Evolutionary conservation across 441 rosid species (phyloP).

Genomic region (Omphalea diandra): DNA sequence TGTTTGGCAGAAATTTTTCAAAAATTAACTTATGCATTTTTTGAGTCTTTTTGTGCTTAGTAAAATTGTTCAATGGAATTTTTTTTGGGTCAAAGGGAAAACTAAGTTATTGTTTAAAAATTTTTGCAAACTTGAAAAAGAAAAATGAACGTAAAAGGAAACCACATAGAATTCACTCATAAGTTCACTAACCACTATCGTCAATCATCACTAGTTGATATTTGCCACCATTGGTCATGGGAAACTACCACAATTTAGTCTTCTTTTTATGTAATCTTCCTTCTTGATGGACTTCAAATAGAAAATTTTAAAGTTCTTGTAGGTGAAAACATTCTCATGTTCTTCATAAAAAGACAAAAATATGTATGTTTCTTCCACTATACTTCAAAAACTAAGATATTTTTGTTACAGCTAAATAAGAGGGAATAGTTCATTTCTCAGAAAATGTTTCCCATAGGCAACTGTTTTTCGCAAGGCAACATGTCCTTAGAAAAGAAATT

Average conservation of each 20-base stretch:
- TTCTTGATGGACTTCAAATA: background rate
- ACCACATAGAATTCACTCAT: background rate
- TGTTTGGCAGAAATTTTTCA: background rate
- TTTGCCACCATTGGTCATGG: background rate
- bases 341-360: background rate
- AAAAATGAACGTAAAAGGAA: background rate
- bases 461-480: background rate
- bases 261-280: background rate
- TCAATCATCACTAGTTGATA: background rate
- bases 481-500: background rate
- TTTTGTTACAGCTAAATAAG: background rate
- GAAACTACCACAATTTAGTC: background rate
- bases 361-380: background rate
- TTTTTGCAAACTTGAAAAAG: background rate
- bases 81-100: background rate
- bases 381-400: background rate
- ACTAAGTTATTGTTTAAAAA: background rate
- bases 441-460: background rate
- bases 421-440: background rate
- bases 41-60: background rate
- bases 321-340: background rate
- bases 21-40: background rate
- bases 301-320: background rate
- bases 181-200: background rate
- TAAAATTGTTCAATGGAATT: background rate